These are phyloP conservation scores for Fusarium sp. DNA, from an alignment of 2,329 filamentous ascomycete genomes.

Conservation along the genomic window DNA sequence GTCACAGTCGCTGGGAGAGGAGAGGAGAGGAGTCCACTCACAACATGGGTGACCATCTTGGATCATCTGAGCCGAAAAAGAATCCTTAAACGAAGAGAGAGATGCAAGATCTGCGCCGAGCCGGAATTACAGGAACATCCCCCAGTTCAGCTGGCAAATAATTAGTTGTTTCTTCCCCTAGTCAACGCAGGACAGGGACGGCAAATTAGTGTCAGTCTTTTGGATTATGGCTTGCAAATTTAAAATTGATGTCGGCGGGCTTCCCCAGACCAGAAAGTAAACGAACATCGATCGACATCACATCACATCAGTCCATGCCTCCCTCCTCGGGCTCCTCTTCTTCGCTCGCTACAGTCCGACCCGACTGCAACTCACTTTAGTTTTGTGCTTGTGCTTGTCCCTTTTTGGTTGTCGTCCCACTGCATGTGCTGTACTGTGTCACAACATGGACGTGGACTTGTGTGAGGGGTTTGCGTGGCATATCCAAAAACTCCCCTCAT, in stretches of 20 bases:
- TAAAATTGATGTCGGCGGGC: conserved; percentile 42
- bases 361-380: conserved; percentile 14
- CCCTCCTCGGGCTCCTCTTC: not conserved
- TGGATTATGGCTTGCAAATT: conserved; percentile 44
- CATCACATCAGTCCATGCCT: not conserved
- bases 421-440: conserved; percentile 9
- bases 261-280: conserved; percentile 31
- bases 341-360: conserved; percentile 19
- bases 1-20: not conserved
- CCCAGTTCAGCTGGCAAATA: conserved; percentile 1
- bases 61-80: conserved; percentile 6
- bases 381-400: not conserved
- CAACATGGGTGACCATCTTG: not conserved
- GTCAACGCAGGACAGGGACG: conserved; percentile 32
- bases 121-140: conserved; percentile 37
- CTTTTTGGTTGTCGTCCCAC: not conserved
- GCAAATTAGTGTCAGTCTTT: conserved; percentile 39
- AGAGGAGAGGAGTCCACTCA: not conserved
- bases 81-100: not conserved
- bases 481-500: not conserved
- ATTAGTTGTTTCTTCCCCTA: conserved; percentile 16
- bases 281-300: conserved; percentile 32
- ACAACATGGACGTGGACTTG: conserved; percentile 19
- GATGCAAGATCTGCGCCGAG: conserved; percentile 32
- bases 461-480: conserved; percentile 18